These are phyloP conservation scores for Starmerella gropengiesseri DNA, from an alignment of 805 yeast genomes.

Conservation along the genomic window DNA sequence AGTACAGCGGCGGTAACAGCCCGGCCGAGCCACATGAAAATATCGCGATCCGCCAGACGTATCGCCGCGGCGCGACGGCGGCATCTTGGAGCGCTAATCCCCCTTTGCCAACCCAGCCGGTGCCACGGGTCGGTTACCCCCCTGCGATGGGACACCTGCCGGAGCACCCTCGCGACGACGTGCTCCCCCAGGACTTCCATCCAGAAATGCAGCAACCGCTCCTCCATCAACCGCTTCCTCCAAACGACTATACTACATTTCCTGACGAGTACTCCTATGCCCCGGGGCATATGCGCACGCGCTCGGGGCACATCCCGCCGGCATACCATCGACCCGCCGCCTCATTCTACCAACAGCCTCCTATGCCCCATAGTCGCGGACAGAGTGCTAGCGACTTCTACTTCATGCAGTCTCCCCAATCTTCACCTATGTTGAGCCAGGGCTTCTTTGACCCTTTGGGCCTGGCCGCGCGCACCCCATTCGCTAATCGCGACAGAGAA, in stretches of 20 bases:
- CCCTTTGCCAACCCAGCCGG: too few relatives aligned
- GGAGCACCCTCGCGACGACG: too few relatives aligned
- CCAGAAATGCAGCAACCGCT: background rate
- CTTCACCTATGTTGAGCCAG: slow-evolving; percentile 7
- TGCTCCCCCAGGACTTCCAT: too few relatives aligned
- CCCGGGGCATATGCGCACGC: slow-evolving; percentile 4
- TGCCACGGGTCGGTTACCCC: too few relatives aligned
- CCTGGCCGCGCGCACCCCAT: background rate
- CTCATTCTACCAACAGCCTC: slow-evolving; percentile 1
- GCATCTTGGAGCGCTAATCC: too few relatives aligned
- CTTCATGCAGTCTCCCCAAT: slow-evolving; percentile 14
- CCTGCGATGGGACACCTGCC: too few relatives aligned
- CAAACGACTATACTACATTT: background rate
- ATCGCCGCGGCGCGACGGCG: slow-evolving; percentile 1
- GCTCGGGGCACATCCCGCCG: slow-evolving; percentile 11
- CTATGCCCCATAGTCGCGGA: slow-evolving; percentile 8
- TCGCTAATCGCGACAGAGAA: too few relatives aligned
- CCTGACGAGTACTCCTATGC: slow-evolving; percentile 3
- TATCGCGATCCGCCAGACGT: background rate
- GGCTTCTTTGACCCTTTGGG: background rate
- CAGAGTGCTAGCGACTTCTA: slow-evolving; percentile 14
- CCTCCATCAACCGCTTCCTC: background rate
- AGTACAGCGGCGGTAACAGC: slow-evolving; percentile 2
- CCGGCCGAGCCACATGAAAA: background rate
- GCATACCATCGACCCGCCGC: slow-evolving; percentile 5